These are phyloP conservation scores for Uronychia setigera DNA, from an alignment of 73 alveolate genomes.

Conservation along the genomic window DNA sequence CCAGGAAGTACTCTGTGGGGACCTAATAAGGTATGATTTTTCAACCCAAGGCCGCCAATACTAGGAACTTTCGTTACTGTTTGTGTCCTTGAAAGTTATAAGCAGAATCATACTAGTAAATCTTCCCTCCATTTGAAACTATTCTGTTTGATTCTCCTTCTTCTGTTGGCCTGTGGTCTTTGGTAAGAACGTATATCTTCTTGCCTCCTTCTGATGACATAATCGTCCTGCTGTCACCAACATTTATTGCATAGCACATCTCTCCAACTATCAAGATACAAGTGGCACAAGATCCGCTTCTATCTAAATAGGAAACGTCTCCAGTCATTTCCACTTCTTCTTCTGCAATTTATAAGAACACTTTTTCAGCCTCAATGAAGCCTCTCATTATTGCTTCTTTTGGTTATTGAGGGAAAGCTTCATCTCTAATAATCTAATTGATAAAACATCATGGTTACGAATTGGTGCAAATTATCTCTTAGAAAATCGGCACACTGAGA, in stretches of 20 bases:
- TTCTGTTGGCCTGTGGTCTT: slow-evolving; percentile 86
- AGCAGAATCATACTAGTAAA: slow-evolving; percentile 47
- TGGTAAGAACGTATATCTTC: slow-evolving; percentile 65
- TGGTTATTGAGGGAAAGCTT: slow-evolving; percentile 76
- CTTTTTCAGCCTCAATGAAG: slow-evolving; percentile 86
- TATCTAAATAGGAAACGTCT: slow-evolving; percentile 59
- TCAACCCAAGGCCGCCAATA: slow-evolving; percentile 57
- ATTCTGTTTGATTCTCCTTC: slow-evolving; percentile 87
- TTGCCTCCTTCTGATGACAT: slow-evolving; percentile 61
- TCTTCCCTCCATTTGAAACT: slow-evolving; percentile 82
- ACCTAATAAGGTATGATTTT: slow-evolving; percentile 45
- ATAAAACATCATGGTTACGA: background rate
- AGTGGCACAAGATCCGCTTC: slow-evolving; percentile 84
- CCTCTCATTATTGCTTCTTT: slow-evolving; percentile 88
- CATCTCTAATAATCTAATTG: slow-evolving; percentile 59
- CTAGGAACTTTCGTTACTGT: slow-evolving; percentile 44
- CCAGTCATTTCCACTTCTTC: slow-evolving; percentile 29
- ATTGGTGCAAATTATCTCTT: slow-evolving; percentile 89
- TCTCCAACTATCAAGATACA: slow-evolving; percentile 61
- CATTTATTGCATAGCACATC: slow-evolving; percentile 60
- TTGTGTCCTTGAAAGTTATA: slow-evolving; percentile 8
- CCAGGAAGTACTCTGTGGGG: slow-evolving; percentile 76
- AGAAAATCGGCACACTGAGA: slow-evolving; percentile 56
- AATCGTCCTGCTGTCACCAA: slow-evolving; percentile 75
- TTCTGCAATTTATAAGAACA: slow-evolving; percentile 75